These are phyloP conservation scores for Gastrolobium bilobum DNA, from an alignment of 306 rosid genomes.

Conservation along the genomic window DNA sequence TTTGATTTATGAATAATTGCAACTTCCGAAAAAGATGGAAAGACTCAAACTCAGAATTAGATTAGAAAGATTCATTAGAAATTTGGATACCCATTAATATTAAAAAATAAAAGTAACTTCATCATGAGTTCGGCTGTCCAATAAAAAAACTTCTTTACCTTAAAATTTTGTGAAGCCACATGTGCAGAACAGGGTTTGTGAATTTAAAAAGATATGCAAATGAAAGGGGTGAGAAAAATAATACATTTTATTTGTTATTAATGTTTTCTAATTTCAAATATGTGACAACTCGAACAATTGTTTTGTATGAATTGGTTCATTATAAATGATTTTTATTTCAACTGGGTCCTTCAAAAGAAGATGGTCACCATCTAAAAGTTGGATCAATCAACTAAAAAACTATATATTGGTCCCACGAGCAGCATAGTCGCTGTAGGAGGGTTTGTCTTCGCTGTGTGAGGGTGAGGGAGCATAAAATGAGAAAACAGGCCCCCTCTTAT, in stretches of 20 bases:
- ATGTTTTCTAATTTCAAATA: not conserved
- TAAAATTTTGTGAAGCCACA: not conserved
- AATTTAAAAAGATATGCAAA: not conserved
- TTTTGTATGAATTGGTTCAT: slow-evolving; percentile 1
- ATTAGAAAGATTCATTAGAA: too few species aligned
- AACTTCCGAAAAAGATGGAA: too few species aligned
- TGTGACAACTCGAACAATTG: not conserved
- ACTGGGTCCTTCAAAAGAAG: slow-evolving; percentile 43
- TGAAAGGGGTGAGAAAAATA: not conserved
- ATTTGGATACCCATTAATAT: too few species aligned
- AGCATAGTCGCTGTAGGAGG: not conserved
- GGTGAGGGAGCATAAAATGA: not conserved
- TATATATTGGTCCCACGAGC: slow-evolving; percentile 21
- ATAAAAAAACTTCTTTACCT: too few species aligned
- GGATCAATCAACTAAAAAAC: slow-evolving; percentile 52
- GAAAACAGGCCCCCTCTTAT: not conserved
- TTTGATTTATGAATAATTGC: too few species aligned
- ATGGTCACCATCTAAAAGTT: slow-evolving; percentile 56
- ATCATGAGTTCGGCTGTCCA: too few species aligned
- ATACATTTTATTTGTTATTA: not conserved
- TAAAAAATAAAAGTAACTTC: too few species aligned
- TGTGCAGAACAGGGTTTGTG: not conserved
- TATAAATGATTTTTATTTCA: not conserved
- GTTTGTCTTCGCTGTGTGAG: not conserved
- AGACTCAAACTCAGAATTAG: too few species aligned